Percentiles rank a stretch among this genome's conserved stretches.
These are phyloP conservation scores for Colletotrichum costaricense DNA, from an alignment of 2,329 filamentous ascomycete genomes.

Conservation along the genomic window DNA sequence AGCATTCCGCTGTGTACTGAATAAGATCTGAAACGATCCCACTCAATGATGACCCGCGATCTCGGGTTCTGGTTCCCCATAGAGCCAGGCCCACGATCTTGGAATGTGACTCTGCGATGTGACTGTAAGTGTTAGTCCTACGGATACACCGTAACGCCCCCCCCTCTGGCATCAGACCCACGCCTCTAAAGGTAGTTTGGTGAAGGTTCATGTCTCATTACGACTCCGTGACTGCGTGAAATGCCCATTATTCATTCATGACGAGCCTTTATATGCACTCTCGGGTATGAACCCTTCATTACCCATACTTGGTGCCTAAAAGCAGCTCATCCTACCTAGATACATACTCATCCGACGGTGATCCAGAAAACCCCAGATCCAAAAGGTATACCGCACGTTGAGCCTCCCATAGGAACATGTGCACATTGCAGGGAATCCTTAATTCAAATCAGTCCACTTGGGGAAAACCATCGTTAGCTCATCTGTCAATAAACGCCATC, in stretches of 20 bases:
- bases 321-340: background rate
- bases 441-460: conserved; percentile 35
- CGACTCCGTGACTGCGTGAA: background rate
- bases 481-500: background rate
- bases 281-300: background rate
- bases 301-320: too few relatives aligned
- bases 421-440: background rate
- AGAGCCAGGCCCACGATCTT: background rate
- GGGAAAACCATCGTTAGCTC: background rate
- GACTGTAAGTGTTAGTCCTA: background rate
- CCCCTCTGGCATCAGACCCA: background rate
- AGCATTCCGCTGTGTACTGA: too few relatives aligned
- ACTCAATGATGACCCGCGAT: background rate
- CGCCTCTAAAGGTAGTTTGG: background rate
- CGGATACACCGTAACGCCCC: background rate
- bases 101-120: conserved; percentile 17
- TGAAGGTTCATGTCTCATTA: background rate
- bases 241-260: background rate
- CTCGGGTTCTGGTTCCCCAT: background rate
- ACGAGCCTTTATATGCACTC: background rate
- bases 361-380: background rate
- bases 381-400: conserved; percentile 20
- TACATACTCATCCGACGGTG: background rate
- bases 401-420: background rate
- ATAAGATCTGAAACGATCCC: too few relatives aligned